Percentiles rank a stretch among this genome's conserved stretches.
phyloP scores from a whole-genome alignment of 108 stramenopile species.

The Skeletonema marinoi region DNA sequence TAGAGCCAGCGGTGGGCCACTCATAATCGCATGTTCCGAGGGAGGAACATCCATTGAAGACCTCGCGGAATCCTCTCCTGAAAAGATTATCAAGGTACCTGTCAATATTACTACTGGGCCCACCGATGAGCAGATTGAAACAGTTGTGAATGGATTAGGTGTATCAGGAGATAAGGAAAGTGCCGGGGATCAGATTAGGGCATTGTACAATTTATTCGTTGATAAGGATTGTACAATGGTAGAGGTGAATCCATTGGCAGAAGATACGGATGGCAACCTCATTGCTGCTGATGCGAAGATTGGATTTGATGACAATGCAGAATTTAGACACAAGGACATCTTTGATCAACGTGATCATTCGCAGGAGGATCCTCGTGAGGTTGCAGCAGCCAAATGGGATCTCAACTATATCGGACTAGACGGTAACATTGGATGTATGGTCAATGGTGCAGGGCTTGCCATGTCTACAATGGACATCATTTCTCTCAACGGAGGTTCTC shows the following conservation, averaged over 20 bases:
- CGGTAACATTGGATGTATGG: constrained; percentile 98
- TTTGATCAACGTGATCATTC: constrained; percentile 73
- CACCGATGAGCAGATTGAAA: constrained; percentile 60
- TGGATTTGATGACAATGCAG: constrained; percentile 92
- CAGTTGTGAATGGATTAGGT: constrained; percentile 62
- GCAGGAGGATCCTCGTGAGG: constrained; percentile 91
- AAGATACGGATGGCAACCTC: constrained; percentile 66
- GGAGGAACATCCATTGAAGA: constrained; percentile 91
- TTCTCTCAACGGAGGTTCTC: constrained; percentile 89
- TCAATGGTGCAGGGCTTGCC: constrained; percentile 96
- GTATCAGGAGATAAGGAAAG: constrained; percentile 53
- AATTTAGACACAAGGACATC: constrained; percentile 79
- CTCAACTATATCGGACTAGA: constrained; percentile 97
- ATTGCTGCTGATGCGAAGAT: constrained; percentile 91
- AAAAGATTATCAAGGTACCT: constrained; percentile 76
- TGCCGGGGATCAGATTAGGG: constrained; percentile 54
- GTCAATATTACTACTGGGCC: constrained; percentile 85
- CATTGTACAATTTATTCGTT: constrained; percentile 84
- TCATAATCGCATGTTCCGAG: constrained; percentile 72
- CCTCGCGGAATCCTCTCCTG: constrained; percentile 71
- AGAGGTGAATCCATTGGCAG: constrained; percentile 94
- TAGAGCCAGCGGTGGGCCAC: constrained; percentile 77
- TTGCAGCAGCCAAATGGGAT: constrained; percentile 79
- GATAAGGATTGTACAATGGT: constrained; percentile 86
- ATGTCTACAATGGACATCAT: constrained; percentile 98